These are phyloP conservation scores for Aphanomyces invadans DNA, from an alignment of 352 stramenopile genomes.

Conservation along the genomic window DNA sequence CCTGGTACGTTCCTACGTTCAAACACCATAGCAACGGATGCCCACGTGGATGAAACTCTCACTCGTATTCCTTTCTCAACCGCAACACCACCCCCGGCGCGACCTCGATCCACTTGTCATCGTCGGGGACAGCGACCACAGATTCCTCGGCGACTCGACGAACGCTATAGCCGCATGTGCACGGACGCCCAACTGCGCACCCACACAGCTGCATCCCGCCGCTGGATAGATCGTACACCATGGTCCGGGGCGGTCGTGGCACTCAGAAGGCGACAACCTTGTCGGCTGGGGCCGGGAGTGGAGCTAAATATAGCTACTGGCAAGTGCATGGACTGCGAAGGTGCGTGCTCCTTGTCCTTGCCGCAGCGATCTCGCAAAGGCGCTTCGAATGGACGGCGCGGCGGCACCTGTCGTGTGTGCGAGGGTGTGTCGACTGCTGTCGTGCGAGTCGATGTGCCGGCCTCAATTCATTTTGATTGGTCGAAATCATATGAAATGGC, in stretches of 20 bases:
- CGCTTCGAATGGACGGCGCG: too few species aligned
- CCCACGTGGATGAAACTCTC: too few species aligned
- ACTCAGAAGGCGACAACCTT: background rate
- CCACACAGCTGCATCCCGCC: constrained; percentile 22
- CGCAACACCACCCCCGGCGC: constrained; percentile 17
- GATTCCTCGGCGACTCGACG: background rate
- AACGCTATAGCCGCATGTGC: constrained; percentile 8
- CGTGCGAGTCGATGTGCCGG: too few species aligned
- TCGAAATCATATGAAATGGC: background rate
- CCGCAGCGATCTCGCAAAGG: too few species aligned
- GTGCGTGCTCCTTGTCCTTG: too few species aligned
- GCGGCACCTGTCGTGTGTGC: too few species aligned
- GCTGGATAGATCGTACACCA: background rate
- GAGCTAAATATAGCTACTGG: too few species aligned
- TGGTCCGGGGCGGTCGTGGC: background rate
- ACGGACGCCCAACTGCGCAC: constrained; percentile 14
- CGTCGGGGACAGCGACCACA: background rate
- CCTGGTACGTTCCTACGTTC: constrained; percentile 10
- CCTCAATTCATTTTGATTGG: too few species aligned
- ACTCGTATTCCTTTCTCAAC: constrained; percentile 19
- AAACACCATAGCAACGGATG: too few species aligned
- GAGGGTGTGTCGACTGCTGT: too few species aligned
- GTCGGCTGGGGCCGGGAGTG: too few species aligned
- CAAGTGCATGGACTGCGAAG: too few species aligned
- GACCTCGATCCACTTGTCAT: constrained; percentile 2